Conservation (phyloP, 148 eudicot genomes). For the Chenopodium formosanum region DNA sequence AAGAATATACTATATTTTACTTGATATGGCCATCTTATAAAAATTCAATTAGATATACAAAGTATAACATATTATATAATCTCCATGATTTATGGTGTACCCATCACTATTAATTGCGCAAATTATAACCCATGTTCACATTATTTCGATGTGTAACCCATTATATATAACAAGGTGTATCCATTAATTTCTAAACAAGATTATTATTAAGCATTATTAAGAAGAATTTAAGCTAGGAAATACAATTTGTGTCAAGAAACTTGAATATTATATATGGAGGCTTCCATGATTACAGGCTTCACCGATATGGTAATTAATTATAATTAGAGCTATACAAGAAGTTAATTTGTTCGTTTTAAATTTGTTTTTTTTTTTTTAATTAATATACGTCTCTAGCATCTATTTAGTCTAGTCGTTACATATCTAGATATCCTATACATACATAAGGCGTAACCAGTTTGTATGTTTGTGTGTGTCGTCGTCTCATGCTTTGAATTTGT, state of each 20-base stretch:
- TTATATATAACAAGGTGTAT: no score
- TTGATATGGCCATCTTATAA: not conserved
- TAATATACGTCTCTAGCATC: no score
- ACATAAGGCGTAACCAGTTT: no score
- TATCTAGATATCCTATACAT: no score
- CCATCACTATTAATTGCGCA: not conserved
- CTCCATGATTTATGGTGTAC: not conserved
- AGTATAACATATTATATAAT: not conserved
- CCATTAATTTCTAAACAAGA: not conserved
- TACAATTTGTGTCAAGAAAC: not conserved
- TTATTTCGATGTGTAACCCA: not conserved
- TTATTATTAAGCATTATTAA: not conserved
- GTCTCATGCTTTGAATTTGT: not conserved
- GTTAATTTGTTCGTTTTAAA: no score
- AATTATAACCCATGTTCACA: not conserved
- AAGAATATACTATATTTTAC: not conserved
- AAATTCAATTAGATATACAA: not conserved
- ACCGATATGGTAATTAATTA: constrained; percentile 4
- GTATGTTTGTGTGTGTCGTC: no score
- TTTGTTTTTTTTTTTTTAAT: no score
- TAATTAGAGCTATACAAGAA: no score
- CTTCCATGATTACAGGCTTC: not conserved
- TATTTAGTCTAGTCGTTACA: no score
- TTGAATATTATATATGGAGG: constrained; percentile 3
- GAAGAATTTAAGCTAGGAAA: not conserved